phyloP scores from a whole-genome alignment of 2,329 filamentous ascomycete species.

The Fusarium compactum region DNA sequence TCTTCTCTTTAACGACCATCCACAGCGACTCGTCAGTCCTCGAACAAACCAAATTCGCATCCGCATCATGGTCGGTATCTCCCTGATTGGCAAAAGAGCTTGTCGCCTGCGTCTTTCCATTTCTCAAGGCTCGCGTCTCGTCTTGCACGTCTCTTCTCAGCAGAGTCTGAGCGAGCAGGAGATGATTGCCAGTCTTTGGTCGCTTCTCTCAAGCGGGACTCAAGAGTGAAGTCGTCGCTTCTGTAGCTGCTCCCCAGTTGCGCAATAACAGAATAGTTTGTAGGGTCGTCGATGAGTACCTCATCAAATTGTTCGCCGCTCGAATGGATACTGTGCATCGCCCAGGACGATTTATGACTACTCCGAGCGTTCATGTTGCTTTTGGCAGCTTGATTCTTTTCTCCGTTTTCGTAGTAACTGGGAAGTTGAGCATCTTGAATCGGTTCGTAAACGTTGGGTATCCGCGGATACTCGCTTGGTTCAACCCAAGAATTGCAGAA shows the following conservation, averaged over 20 bases:
- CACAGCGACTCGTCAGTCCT: not conserved
- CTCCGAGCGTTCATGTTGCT: not conserved
- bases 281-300: constrained; percentile 11
- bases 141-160: constrained; percentile 30
- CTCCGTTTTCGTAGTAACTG: constrained; percentile 4
- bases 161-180: constrained; percentile 4
- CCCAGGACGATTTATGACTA: constrained; percentile 13
- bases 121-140: constrained; percentile 39
- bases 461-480: constrained; percentile 37
- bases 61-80: constrained; percentile 24
- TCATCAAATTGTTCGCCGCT: constrained; percentile 4
- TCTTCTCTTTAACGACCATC: not conserved
- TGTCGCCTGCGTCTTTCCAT: constrained; percentile 45
- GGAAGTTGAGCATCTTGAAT: constrained; percentile 22
- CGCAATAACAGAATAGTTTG: constrained; percentile 22
- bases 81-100: constrained; percentile 35
- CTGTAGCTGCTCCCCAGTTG: constrained; percentile 29
- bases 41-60: not conserved
- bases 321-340: not conserved
- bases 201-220: not conserved
- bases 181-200: constrained; percentile 3
- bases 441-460: constrained; percentile 43
- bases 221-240: constrained; percentile 8
- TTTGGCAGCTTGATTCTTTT: constrained; percentile 13
- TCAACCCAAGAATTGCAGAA: constrained; percentile 34